phyloP scores from a whole-genome alignment of 257 asterid species.

The Capsicum rhomboideum region DNA sequence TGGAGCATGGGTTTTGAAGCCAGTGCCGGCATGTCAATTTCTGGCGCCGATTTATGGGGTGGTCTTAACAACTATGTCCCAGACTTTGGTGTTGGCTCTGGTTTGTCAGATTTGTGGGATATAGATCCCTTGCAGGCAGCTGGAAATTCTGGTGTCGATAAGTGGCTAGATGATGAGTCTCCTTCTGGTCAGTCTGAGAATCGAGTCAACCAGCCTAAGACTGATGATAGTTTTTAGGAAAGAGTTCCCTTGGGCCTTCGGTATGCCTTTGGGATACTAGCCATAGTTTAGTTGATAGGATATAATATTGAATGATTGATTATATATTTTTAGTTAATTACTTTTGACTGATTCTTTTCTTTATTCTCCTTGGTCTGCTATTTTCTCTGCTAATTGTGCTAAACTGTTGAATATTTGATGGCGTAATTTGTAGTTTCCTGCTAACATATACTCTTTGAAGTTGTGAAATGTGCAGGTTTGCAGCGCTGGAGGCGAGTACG shows the following conservation, averaged over 20 bases:
- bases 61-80: conserved; percentile 24
- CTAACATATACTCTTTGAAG: conserved; percentile 7
- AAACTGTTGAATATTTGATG: background rate
- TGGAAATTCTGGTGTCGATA: conserved; percentile 38
- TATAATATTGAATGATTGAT: conserved; percentile 11
- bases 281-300: conserved; percentile 15
- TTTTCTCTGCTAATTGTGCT: background rate
- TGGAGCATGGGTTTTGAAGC: conserved; percentile 42
- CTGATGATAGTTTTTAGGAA: conserved; percentile 19
- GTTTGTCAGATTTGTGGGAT: conserved; percentile 47
- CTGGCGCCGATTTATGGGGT: conserved; percentile 36
- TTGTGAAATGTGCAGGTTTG: conserved; percentile 19
- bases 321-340: background rate
- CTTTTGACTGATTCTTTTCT: background rate
- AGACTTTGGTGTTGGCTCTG: conserved; percentile 27
- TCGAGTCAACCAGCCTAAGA: conserved; percentile 16
- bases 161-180: conserved; percentile 31
- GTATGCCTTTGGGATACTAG: conserved; percentile 11
- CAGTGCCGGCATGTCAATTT: conserved; percentile 28
- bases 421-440: background rate
- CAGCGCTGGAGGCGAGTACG: background rate
- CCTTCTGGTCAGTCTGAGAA: conserved; percentile 20
- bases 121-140: conserved; percentile 31
- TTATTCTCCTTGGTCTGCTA: background rate
- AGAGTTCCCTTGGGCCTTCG: conserved; percentile 12